These are phyloP conservation scores for Aspergillus cejpii DNA, from an alignment of 2,329 filamentous ascomycete genomes.

Conservation along the genomic window DNA sequence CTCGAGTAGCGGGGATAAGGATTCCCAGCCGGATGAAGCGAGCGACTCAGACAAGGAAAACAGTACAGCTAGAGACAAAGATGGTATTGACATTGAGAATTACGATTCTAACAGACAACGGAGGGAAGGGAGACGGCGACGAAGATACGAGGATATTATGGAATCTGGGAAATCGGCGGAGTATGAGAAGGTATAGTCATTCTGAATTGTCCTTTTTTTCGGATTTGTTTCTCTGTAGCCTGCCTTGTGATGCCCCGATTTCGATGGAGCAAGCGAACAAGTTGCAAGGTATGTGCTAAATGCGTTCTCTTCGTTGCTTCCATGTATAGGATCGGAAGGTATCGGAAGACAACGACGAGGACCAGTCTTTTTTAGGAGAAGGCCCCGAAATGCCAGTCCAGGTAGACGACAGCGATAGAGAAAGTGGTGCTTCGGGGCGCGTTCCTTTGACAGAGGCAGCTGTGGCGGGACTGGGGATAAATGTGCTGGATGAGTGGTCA, in stretches of 20 bases:
- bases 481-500: slow-evolving; percentile 20
- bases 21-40: slow-evolving; percentile 34
- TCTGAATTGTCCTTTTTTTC: slow-evolving; percentile 27
- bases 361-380: slow-evolving; percentile 58
- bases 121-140: slow-evolving; percentile 33
- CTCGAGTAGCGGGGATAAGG: slow-evolving; percentile 41
- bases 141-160: slow-evolving; percentile 34
- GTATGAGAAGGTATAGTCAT: slow-evolving; percentile 37
- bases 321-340: slow-evolving; percentile 30
- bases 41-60: slow-evolving; percentile 35
- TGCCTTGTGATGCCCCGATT: slow-evolving; percentile 26
- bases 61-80: slow-evolving; percentile 34
- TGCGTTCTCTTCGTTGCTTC: slow-evolving; percentile 23
- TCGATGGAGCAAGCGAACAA: slow-evolving; percentile 15
- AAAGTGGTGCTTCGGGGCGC: slow-evolving; percentile 44
- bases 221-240: slow-evolving; percentile 16
- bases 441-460: slow-evolving; percentile 17
- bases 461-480: slow-evolving; percentile 17
- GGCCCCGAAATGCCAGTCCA: slow-evolving; percentile 53
- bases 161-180: slow-evolving; percentile 28
- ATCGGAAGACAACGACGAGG: slow-evolving; percentile 33
- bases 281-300: slow-evolving; percentile 28
- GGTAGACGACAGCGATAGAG: slow-evolving; percentile 33
- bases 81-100: slow-evolving; percentile 30
- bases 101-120: slow-evolving; percentile 30